Evolutionary conservation across 2,329 filamentous ascomycete genomes (phyloP), one percentile per base, ranked within the genome.

Genomic region (Penicillium sp.): DNA sequence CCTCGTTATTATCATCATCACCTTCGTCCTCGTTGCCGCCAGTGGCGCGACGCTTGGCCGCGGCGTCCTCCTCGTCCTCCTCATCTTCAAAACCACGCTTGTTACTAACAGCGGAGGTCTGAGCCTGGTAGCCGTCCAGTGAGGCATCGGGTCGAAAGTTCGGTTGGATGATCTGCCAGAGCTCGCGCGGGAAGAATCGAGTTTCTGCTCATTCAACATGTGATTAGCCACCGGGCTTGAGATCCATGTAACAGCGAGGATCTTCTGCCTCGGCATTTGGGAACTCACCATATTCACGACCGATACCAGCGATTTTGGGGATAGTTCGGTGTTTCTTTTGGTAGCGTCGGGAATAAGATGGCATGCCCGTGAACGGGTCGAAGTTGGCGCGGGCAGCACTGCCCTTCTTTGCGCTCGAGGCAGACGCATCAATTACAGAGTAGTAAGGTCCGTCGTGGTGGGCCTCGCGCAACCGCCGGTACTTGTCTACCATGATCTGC

Each of bases 331-430:
- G 75, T 58, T 80, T 79, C 55, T 79, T 81, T 47, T 77, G 70
- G 64, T 82, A 84, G 59, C 76, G 78, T 46, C 78, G 73, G 13
- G 77, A 77, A 61, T 82, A 85, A 0, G 80, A 81, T 33, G 79
- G 78, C 66, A 83, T 83, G 47, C 80, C 79, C 38, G 78, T 74
- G 59, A 85, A 85, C 1, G 82, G 79, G 63, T 85, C 80, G 60
- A 83, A 80, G 18, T 75, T 75, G 2, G 69, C 70, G 61, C 74
- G 65, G 59, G 73, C 69, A 58, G 68, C 52, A 54, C 67, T 67
- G 56, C 72, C 65, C 56, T 75, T 72, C 62, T 78, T 70, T 49
- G 74, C 67, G 48, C 71, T 51, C 40, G 67, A 59, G 18, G 67
- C 61, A 38, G 67, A 53, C 40, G 69, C 50, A 52, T 70, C 76